These are phyloP conservation scores for Acidiella bohemica DNA, from an alignment of 495 filamentous ascomycete species.

Conservation along the genomic window DNA sequence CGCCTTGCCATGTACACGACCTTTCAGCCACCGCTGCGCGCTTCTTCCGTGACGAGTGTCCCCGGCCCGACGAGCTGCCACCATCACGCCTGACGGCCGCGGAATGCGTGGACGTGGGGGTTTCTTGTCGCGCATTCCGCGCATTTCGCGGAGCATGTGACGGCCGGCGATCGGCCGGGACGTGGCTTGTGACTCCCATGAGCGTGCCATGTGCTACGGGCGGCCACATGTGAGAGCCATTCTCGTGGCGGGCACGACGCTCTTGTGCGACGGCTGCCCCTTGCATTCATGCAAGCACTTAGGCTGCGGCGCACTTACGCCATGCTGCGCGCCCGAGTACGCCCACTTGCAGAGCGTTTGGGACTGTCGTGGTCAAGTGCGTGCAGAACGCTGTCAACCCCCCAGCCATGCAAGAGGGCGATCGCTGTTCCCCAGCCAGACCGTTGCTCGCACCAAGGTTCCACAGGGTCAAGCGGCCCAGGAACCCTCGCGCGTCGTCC, in stretches of 20 bases:
- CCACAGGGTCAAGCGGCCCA: too few relatives aligned
- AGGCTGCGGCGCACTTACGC: constrained; percentile 3
- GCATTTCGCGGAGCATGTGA: too few relatives aligned
- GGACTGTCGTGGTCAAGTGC: constrained; percentile 4
- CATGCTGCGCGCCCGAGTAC: too few relatives aligned
- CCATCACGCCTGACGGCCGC: too few relatives aligned
- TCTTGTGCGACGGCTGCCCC: constrained; percentile 6
- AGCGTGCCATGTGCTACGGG: background rate
- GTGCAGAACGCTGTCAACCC: constrained; percentile 2
- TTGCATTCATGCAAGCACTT: constrained; percentile 13
- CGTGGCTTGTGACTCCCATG: background rate
- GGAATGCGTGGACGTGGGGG: too few relatives aligned
- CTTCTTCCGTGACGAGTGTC: too few relatives aligned
- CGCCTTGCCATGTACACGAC: too few relatives aligned
- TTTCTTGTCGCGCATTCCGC: too few relatives aligned
- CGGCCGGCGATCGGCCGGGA: background rate
- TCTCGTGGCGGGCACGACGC: constrained; percentile 1
- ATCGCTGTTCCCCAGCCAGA: background rate
- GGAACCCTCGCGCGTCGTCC: constrained; percentile 1
- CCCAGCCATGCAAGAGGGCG: background rate
- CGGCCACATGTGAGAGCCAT: background rate
- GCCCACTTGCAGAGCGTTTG: too few relatives aligned
- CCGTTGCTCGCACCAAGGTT: too few relatives aligned
- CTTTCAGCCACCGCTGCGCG: too few relatives aligned
- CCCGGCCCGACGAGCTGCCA: too few relatives aligned